Base-by-base conservation (phyloP, 2,329 filamentous ascomycete genomes). In the Orbilia oligospora region DNA sequence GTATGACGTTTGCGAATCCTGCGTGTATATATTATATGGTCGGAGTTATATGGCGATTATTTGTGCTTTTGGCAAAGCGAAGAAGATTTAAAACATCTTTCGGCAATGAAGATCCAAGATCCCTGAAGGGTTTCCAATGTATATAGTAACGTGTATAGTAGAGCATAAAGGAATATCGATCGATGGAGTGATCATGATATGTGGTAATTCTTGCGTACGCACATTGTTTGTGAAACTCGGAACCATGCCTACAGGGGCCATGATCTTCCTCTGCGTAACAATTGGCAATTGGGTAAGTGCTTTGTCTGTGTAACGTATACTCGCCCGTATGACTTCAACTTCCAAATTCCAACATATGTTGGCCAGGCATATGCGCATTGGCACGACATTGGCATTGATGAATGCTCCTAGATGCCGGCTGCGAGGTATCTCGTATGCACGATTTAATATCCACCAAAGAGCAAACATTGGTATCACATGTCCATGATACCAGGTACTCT, bases 1-100 rank as follows among this genome's bases (percentile, higher is more conserved):
- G 20, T 18, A 8, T 20, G n/a, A 18, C 6, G 2, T 46, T 46
- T 65, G 41, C 12, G n/a, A 4, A 48, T 16, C 12, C 14, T 49
- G 61, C 16, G 10, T 27, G 20, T 33, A 18, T 36, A 65, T 49
- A 30, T 3, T 3, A 48, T 49, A 30, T 16, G 10, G 36, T 48
- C 12, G 69, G 58, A 65, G 58, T 72, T 66, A 41, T 58, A 48
- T 58, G 58, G 58, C 58, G 58, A 69, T 68, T 55, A 12, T 61
- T 58, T 27, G n/a, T 44, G 18, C 20, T 61, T 41, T 61, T 44
- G 18, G 51, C n/a, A 6, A 24, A 18, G 51, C 48, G 24, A 18
- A 33, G 16, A n/a, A 9, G 22, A 30, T 1, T 14, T 33, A 33
- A 8, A 18, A 14, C 30, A 33, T 18, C 24, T n/a, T 30, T 33